A percentile compares a stretch with the other conserved stretches of the same genome.
Evolutionary conservation across 805 yeast genomes (phyloP).

Genomic region (Diddensiella transvaalensis): DNA sequence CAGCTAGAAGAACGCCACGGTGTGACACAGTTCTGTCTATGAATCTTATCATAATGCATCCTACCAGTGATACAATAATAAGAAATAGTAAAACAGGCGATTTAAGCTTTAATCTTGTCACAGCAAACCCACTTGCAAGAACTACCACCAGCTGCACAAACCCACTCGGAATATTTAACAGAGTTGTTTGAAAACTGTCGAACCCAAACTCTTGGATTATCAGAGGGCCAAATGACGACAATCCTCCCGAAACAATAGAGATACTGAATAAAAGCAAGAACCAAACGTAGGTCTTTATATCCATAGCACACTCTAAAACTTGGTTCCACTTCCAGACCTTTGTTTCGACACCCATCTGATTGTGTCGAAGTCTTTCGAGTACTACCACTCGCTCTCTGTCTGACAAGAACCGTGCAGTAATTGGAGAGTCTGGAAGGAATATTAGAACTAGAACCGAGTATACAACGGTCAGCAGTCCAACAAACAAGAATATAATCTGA

Average conservation of each 20-base stretch:
- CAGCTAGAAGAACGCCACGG: slow-evolving; percentile 5
- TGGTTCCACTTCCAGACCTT: slow-evolving; percentile 41
- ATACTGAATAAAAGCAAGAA: slow-evolving; percentile 29
- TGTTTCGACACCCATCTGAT: slow-evolving; percentile 45
- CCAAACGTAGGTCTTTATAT: slow-evolving; percentile 37
- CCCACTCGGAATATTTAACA: slow-evolving; percentile 45
- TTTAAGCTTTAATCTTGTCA: slow-evolving; percentile 10
- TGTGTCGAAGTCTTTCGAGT: slow-evolving; percentile 24
- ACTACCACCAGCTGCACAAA: slow-evolving; percentile 34
- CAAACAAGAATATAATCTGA: slow-evolving; percentile 53
- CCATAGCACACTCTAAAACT: slow-evolving; percentile 42
- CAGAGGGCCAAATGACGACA: slow-evolving; percentile 33
- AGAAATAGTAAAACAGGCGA: slow-evolving; percentile 27
- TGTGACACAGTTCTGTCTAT: background rate
- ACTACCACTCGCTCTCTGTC: slow-evolving; percentile 26
- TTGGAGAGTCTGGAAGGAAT: slow-evolving; percentile 20
- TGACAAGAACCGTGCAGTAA: slow-evolving; percentile 20
- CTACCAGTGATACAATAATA: slow-evolving; percentile 35
- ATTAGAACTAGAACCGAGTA: slow-evolving; percentile 25
- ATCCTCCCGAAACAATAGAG: slow-evolving; percentile 32
- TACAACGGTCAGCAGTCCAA: slow-evolving; percentile 52
- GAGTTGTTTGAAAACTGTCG: slow-evolving; percentile 34
- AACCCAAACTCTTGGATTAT: slow-evolving; percentile 34
- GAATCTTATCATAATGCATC: slow-evolving; percentile 26
- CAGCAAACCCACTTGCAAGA: slow-evolving; percentile 17